Evolutionary conservation across 75 land plant genomes (phyloP), one percentile per base, ranked within the genome.

Genomic region (Picea sitchensis): DNA sequence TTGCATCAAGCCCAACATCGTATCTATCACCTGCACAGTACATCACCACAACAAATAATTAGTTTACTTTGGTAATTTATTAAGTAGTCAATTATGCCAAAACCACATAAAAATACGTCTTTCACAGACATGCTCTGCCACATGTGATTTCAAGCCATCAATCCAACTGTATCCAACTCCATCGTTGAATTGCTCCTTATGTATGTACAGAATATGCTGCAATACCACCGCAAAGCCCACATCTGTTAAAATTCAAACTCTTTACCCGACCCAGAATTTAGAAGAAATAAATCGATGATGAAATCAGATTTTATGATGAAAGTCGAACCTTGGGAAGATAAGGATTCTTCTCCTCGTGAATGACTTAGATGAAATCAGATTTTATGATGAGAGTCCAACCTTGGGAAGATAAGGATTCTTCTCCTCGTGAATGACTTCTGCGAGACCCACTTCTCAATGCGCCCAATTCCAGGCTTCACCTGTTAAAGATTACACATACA

Each of bases 121-220:
- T 4, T 61, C 0, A 47, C 8, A 6, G 1, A 47, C 51, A 47
- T 47, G 64, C 23, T 81, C 71, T 58, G 81, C 83, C 18, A 94
- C 95, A 79, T 95, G 93, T 34, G 81, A 91, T 79, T 91, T 97
- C 59, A 97, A 80, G 31, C 95, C 98, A 82, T 97, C 99, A 79
- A 97, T 97, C 99, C 98, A 95, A 73, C 98, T 92, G 60, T 96
- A 96, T 2, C 99, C 99, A 59, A 97, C 99, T 14, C 98, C 99
- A 82, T 97, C 99, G 82, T 95, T 95, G 86, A 97, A 97, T 78
- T 97, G 99, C 82, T 97, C 99, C 80, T 97, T 97, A 78, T 97
- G 95, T 82, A 98, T 78, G 83, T 95, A 97, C 71, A 97, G 83
- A 79, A 97, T 97, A 78, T 97, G 93, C 99, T 97, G 88, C 84